A percentile compares a stretch with the other conserved stretches of the same genome.
Evolutionary conservation across 2,329 filamentous ascomycete species (phyloP).

Genomic region (Fusarium sambucinum): DNA sequence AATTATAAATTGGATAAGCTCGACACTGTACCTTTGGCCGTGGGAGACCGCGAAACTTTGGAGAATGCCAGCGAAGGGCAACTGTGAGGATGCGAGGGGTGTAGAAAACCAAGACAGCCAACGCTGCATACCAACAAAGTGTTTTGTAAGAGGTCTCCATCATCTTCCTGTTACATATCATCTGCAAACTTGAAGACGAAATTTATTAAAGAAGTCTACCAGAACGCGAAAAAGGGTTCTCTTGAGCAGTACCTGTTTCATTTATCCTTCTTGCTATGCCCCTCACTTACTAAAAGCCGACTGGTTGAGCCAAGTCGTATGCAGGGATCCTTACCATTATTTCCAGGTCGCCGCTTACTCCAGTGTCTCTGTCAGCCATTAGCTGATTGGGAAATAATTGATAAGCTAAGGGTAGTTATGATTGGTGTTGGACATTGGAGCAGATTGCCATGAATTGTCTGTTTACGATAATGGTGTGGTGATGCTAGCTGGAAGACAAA

Average conservation of each 20-base stretch:
- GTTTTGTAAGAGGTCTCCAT: background rate
- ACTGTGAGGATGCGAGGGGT: background rate
- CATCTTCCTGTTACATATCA: background rate
- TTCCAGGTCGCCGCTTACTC: background rate
- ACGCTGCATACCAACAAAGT: accelerated
- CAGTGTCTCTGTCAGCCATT: background rate
- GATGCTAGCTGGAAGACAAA: background rate
- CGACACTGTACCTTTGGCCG: slow-evolving; percentile 1
- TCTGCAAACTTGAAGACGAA: too few species aligned
- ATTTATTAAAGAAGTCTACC: too few species aligned
- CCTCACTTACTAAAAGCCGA: background rate
- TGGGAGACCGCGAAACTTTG: background rate
- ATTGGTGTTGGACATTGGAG: too few species aligned
- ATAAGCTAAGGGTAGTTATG: too few species aligned
- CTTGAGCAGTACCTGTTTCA: too few species aligned
- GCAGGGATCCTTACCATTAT: background rate
- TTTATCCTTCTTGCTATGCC: background rate
- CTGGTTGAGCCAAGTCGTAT: background rate
- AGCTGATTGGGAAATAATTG: background rate
- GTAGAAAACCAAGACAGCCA: background rate
- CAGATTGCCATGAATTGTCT: too few species aligned
- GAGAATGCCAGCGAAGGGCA: background rate
- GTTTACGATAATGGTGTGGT: too few species aligned
- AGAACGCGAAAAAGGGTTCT: too few species aligned
- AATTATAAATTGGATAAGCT: accelerated